Conservation (phyloP, 495 filamentous ascomycete genomes). For the Aspergillus olivimuriae region DNA sequence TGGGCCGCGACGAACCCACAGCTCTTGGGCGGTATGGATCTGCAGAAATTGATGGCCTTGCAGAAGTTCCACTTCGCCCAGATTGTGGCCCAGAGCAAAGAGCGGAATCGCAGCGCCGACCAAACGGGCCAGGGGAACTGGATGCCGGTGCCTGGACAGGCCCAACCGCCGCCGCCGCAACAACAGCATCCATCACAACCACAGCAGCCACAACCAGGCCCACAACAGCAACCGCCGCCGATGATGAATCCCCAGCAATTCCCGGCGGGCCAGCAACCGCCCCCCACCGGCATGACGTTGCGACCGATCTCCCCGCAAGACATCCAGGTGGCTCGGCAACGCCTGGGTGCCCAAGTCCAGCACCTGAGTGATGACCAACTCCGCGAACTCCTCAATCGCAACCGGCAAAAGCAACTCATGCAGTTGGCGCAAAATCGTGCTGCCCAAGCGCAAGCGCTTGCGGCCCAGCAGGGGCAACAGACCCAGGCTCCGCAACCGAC, state of each 20-base stretch:
- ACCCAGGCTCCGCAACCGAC: constrained; percentile 32
- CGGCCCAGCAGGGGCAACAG: constrained; percentile 29
- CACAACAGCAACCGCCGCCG: constrained; percentile 20
- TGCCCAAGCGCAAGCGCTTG: constrained; percentile 9
- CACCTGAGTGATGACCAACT: constrained; percentile 50
- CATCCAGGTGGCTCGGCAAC: constrained; percentile 36
- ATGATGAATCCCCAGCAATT: constrained; percentile 35
- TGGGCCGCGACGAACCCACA: constrained; percentile 49
- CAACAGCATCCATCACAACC: too few relatives aligned
- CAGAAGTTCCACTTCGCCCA: constrained; percentile 52
- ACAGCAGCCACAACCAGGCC: too few relatives aligned
- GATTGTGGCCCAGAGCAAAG: constrained; percentile 23
- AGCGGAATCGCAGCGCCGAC: constrained; percentile 14
- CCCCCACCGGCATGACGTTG: constrained; percentile 23
- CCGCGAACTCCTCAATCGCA: constrained; percentile 30
- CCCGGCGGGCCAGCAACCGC: constrained; percentile 22
- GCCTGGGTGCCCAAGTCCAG: constrained; percentile 32
- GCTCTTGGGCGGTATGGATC: constrained; percentile 29
- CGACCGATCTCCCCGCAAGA: constrained; percentile 40
- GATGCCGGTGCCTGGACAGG: constrained; percentile 20
- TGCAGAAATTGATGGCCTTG: constrained; percentile 40
- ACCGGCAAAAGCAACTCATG: constrained; percentile 29
- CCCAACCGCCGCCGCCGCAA: constrained; percentile 20
- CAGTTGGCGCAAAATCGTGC: constrained; percentile 26
- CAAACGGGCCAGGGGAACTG: constrained; percentile 21